These are phyloP conservation scores for Thalia dealbata DNA, from an alignment of 176 grass and related monocot genomes.

Conservation along the genomic window DNA sequence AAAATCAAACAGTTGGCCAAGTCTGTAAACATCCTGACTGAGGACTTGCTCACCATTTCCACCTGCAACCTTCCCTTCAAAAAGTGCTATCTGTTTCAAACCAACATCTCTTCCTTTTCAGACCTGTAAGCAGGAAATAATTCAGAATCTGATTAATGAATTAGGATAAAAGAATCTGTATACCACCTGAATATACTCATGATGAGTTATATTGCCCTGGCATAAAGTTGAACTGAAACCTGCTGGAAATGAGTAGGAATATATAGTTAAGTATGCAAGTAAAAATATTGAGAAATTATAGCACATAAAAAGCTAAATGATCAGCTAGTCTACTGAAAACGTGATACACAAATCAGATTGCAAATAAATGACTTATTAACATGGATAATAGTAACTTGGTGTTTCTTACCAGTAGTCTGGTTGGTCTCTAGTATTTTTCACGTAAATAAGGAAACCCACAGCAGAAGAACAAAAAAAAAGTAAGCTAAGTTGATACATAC, in stretches of 20 bases:
- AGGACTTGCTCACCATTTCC: conserved; percentile 97
- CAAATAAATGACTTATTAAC: too few relatives aligned
- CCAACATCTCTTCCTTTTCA: conserved; percentile 90
- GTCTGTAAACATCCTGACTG: conserved; percentile 91
- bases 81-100: conserved; percentile 90
- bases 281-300: too few relatives aligned
- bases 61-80: conserved; percentile 97
- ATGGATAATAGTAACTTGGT: too few relatives aligned
- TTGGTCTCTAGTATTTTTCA: too few relatives aligned
- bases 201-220: conserved; percentile 83
- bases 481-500: too few relatives aligned
- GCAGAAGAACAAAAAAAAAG: too few relatives aligned
- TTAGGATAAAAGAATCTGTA: background rate
- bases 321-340: background rate
- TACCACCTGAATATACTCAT: conserved; percentile 90
- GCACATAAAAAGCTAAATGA: background rate
- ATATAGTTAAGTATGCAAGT: too few relatives aligned
- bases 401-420: too few relatives aligned
- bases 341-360: too few relatives aligned
- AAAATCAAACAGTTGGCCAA: conserved; percentile 92
- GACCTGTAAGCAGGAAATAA: conserved; percentile 32
- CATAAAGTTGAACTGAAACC: conserved; percentile 91
- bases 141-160: background rate
- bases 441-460: too few relatives aligned
- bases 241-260: background rate